Conservation (phyloP, 2,329 filamentous ascomycete species). For the Aspergillus awamori region DNA sequence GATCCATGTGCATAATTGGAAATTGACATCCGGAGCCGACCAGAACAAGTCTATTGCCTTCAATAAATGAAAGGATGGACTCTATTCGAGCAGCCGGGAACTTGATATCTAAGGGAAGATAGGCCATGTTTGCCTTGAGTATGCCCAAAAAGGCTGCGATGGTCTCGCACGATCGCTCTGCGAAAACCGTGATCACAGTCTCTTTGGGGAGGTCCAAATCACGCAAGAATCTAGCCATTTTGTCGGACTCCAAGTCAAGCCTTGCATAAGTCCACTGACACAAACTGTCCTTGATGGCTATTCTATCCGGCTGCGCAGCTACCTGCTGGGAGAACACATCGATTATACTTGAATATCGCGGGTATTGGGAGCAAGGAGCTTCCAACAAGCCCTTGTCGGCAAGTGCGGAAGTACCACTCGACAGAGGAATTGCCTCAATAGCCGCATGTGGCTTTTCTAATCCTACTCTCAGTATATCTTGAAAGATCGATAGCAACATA, state of each 20-base stretch:
- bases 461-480: neutral
- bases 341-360: conserved; percentile 1
- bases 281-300: neutral
- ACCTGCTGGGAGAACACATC: conserved; percentile 5
- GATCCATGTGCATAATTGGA: neutral
- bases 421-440: neutral
- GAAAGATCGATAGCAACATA: conserved; percentile 3
- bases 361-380: neutral
- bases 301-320: neutral
- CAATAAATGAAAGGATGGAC: conserved; percentile 3
- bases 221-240: neutral
- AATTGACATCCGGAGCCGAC: neutral
- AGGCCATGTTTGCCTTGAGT: conserved; percentile 8
- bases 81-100: conserved; percentile 1
- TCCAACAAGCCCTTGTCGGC: neutral
- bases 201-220: neutral
- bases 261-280: neutral
- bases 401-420: neutral
- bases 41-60: neutral
- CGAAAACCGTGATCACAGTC: neutral
- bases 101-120: conserved; percentile 8
- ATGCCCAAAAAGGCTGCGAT: conserved; percentile 3
- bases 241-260: conserved; percentile 5
- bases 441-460: neutral
- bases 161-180: conserved; percentile 3